Percentiles rank a stretch among this genome's conserved stretches.
phyloP scores from a whole-genome alignment of 441 rosid species.

The Rhodomyrtus psidioides region DNA sequence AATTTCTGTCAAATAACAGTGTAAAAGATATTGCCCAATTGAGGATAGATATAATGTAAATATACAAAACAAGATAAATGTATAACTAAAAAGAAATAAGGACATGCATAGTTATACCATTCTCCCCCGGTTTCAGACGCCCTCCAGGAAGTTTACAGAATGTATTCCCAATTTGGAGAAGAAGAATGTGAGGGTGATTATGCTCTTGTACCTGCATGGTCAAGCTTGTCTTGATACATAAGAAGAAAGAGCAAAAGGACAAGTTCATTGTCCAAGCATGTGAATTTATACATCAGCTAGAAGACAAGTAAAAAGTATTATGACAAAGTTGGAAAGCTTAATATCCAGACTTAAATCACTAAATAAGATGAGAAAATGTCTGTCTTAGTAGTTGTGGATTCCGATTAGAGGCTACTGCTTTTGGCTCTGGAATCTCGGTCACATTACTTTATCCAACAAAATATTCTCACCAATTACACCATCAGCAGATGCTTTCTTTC shows the following conservation, averaged over 20 bases:
- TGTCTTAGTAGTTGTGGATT: too few species aligned
- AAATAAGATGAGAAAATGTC: neutral
- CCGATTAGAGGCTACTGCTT: neutral
- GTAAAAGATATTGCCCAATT: neutral
- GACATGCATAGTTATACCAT: conserved; percentile 34
- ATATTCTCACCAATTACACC: neutral
- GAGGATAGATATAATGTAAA: neutral
- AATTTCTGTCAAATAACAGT: conserved; percentile 39
- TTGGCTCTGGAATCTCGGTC: neutral
- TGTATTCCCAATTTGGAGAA: conserved; percentile 92
- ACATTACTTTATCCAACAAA: neutral
- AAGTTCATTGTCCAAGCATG: neutral
- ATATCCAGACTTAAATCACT: neutral
- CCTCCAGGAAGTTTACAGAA: conserved; percentile 99
- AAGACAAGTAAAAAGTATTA: neutral
- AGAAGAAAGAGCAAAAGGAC: neutral
- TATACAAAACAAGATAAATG: neutral
- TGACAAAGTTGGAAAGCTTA: neutral
- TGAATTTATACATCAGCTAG: neutral
- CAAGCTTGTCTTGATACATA: neutral
- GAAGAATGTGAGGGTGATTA: conserved; percentile 95
- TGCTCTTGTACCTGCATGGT: conserved; percentile 87
- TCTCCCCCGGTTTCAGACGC: conserved; percentile 93
- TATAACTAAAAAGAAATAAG: neutral
- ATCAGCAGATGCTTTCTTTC: neutral